These are phyloP conservation scores for Mortierella sp. DNA, from an alignment of 371 early-diverging fungal genomes.

Conservation along the genomic window DNA sequence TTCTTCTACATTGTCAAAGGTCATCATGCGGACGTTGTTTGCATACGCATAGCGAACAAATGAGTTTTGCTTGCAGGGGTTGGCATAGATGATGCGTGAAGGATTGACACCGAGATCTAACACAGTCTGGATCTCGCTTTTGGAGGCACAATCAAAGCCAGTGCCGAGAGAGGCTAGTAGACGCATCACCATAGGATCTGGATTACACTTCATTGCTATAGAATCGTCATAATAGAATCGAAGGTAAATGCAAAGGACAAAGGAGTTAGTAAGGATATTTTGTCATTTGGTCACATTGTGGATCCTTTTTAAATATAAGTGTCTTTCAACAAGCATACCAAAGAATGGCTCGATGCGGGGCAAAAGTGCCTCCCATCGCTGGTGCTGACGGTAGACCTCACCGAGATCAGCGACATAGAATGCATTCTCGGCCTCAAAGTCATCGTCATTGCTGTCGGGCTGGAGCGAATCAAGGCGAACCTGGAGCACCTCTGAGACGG, in stretches of 20 bases:
- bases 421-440: constrained; percentile 79
- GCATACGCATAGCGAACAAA: constrained; percentile 87
- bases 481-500: constrained; percentile 33
- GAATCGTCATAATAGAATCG: neutral
- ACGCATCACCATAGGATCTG: constrained; percentile 85
- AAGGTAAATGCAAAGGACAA: too few species aligned
- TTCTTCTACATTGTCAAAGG: constrained; percentile 97
- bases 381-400: constrained; percentile 84
- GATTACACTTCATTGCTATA: constrained; percentile 95
- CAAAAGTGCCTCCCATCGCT: constrained; percentile 79
- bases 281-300: too few species aligned
- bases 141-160: constrained; percentile 94
- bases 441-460: constrained; percentile 31
- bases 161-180: constrained; percentile 83
- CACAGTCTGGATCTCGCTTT: constrained; percentile 85
- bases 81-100: constrained; percentile 91
- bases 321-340: constrained; percentile 60
- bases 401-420: constrained; percentile 94
- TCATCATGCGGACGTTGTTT: constrained; percentile 87
- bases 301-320: too few species aligned
- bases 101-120: constrained; percentile 81
- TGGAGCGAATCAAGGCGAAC: constrained; percentile 40
- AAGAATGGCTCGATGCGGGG: constrained; percentile 96
- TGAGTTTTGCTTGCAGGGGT: constrained; percentile 96
- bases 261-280: too few species aligned